Conservation (phyloP, 257 asterid genomes). For the Fraxinus anomala region DNA sequence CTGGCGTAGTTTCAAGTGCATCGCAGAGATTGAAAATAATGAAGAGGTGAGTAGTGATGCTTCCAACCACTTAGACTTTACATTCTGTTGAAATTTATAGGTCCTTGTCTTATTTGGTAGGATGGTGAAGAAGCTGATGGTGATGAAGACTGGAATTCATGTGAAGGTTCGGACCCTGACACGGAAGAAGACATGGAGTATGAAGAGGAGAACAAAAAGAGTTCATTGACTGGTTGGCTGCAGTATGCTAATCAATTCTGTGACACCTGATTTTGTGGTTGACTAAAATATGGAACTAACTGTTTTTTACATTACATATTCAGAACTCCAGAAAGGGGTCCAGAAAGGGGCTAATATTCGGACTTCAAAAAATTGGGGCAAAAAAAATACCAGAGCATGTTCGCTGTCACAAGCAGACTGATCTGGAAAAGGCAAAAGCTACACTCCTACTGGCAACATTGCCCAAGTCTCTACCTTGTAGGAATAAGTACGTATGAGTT, state of each 20-base stretch:
- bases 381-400: conserved; percentile 87
- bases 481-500: conserved; percentile 67
- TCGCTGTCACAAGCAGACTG: conserved; percentile 84
- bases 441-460: conserved; percentile 82
- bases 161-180: conserved; percentile 50
- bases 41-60: conserved; percentile 50
- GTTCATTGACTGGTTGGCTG: conserved; percentile 56
- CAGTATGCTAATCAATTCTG: conserved; percentile 52
- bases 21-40: conserved; percentile 59
- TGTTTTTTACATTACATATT: conserved; percentile 14
- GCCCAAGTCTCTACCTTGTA: conserved; percentile 88
- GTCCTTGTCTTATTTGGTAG: conserved; percentile 39
- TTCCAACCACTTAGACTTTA: conserved; percentile 14
- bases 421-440: conserved; percentile 85
- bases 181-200: conserved; percentile 58
- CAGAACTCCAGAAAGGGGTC: conserved; percentile 88
- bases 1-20: conserved; percentile 88
- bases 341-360: conserved; percentile 66
- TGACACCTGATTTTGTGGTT: conserved; percentile 18
- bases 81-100: conserved; percentile 28
- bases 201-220: conserved; percentile 49
- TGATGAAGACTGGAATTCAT: conserved; percentile 68
- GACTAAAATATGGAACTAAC: conserved; percentile 34
- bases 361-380: conserved; percentile 87
- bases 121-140: conserved; percentile 60